Percentiles rank a stretch among this genome's conserved stretches.
phyloP scores from a whole-genome alignment of 768 basidiomycete genomes.

The Lentinula sp. region DNA sequence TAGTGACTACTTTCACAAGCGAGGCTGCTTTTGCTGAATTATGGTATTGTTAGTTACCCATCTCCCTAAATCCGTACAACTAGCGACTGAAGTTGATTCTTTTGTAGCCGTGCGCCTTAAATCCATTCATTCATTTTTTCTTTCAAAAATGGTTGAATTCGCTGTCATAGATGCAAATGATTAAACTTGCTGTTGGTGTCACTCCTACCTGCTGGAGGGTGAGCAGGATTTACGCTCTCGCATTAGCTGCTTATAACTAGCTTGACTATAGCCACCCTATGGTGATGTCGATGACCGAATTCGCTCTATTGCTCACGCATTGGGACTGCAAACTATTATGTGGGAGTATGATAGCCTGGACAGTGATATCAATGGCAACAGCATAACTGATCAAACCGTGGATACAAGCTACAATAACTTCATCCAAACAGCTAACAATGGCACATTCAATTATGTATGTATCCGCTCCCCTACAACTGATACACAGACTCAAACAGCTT shows the following conservation, averaged over 20 bases:
- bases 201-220: slow-evolving; percentile 61
- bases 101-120: background rate
- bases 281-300: slow-evolving; percentile 75
- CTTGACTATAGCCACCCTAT: slow-evolving; percentile 42
- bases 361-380: background rate
- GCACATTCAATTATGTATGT: slow-evolving; percentile 32
- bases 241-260: background rate
- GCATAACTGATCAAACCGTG: slow-evolving; percentile 35
- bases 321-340: slow-evolving; percentile 66
- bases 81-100: background rate
- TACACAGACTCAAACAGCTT: background rate
- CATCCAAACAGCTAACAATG: slow-evolving; percentile 37
- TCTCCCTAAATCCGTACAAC: background rate
- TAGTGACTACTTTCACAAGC: slow-evolving; percentile 57
- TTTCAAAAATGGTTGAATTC: background rate
- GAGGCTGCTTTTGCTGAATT: slow-evolving; percentile 71
- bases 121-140: background rate
- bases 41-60: slow-evolving; percentile 50
- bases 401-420: slow-evolving; percentile 50
- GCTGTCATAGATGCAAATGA: slow-evolving; percentile 33
- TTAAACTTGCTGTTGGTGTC: slow-evolving; percentile 48
- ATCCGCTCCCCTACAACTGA: background rate
- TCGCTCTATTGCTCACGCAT: slow-evolving; percentile 58
- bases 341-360: slow-evolving; percentile 74
- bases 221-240: slow-evolving; percentile 11